Conservation (phyloP, 768 basidiomycete genomes). For the Ramaria sp. region DNA sequence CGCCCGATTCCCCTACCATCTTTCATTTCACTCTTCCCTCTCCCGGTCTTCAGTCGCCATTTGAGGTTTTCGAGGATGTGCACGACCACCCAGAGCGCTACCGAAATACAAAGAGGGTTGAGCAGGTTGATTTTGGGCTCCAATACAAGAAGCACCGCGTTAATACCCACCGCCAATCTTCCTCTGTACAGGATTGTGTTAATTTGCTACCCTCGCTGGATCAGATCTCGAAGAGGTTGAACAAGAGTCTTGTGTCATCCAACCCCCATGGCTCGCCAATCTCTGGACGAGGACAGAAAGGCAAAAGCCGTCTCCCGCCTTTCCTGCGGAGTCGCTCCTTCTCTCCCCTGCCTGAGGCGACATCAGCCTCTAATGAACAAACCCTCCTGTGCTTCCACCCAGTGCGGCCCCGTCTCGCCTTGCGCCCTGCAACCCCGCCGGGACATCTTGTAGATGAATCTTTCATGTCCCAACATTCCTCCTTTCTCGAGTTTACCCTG, state of each 20-base stretch:
- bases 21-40: slow-evolving; percentile 63
- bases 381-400: background rate
- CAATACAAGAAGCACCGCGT: background rate
- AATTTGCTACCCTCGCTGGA: slow-evolving; percentile 65
- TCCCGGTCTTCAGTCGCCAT: slow-evolving; percentile 52
- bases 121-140: slow-evolving; percentile 51
- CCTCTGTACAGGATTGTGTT: slow-evolving; percentile 31
- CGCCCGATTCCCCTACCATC: slow-evolving; percentile 58
- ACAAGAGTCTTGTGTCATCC: slow-evolving; percentile 8
- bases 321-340: slow-evolving; percentile 18
- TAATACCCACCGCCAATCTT: background rate
- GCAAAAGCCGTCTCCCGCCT: slow-evolving; percentile 17
- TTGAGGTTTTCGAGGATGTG: slow-evolving; percentile 44
- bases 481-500: slow-evolving; percentile 23
- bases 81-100: slow-evolving; percentile 18
- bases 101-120: slow-evolving; percentile 35
- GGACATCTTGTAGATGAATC: slow-evolving; percentile 30
- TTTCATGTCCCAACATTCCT: slow-evolving; percentile 20
- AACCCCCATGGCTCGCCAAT: background rate
- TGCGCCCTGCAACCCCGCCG: slow-evolving; percentile 15
- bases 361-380: background rate
- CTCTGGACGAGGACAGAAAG: background rate
- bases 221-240: slow-evolving; percentile 59
- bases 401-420: background rate
- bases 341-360: background rate